Base-by-base conservation (phyloP, 495 filamentous ascomycete genomes). In the Xylaria telfairii region DNA sequence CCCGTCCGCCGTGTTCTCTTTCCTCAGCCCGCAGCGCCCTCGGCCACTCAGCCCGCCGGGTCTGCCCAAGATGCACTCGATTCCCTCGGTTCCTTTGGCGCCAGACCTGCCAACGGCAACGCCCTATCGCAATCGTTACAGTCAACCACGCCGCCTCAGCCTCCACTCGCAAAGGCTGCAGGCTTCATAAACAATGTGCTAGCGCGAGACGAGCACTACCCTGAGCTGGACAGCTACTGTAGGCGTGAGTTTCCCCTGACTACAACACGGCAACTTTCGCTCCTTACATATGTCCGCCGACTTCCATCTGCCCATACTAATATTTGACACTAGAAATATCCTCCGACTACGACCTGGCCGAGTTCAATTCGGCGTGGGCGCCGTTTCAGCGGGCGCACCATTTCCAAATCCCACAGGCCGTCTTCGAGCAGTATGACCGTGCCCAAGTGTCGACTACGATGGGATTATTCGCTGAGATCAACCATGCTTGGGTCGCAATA, bases 401-500 rank as follows among this genome's bases (percentile, higher is more conserved):
- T 78, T 92, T 97, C 81, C 89, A 91, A 65, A 94, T 98, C 32
- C 96, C 96, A 44, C 92, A 98, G 71, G 85, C 86, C 69, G 91
- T 98, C 41, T 94, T 98, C 75, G 91, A 93, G 68, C 94, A 96
- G 74, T 93, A 94, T 78, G 96, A 99, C 78, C 82, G 86, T 26
- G 92, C 92, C 57, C 88, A 95, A 72, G 88, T 97, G 2, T 90
- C 90, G 30, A 96, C 95, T 13, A 88, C 87, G 76, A 96, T 98
- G 90, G 96, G 96, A 26, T 81, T 98, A 47, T 97, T 99, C 79
- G 92, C 96, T 26, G 91, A 94, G 78, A 80, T 99, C 73, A 93
- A 93, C 69, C 95, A 98, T 82, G 95, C 95, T 54, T 99, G 95
- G 94, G 91, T 96, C 26, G 87, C 92, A 0, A 97, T 99, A 76